Conservation (phyloP, 1,139 yeast genomes). For the Ashbya aceris region DNA sequence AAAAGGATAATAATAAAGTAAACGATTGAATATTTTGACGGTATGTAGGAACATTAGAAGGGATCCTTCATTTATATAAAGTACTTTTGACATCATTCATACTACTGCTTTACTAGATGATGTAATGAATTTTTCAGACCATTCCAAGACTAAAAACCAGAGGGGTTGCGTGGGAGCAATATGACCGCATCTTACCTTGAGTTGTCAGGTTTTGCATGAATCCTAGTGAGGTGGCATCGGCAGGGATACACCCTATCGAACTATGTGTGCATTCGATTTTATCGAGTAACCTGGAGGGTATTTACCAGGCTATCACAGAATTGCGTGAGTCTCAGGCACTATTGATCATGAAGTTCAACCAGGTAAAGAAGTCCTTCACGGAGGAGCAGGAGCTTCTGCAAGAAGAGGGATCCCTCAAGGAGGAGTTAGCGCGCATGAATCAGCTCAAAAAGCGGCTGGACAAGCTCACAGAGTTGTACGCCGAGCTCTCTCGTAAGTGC, state of each 20-base stretch:
- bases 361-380: slow-evolving; percentile 18
- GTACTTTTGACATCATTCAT: too few species aligned
- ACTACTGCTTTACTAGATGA: too few species aligned
- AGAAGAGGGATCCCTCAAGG: slow-evolving; percentile 9
- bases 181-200: too few species aligned
- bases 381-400: slow-evolving; percentile 17
- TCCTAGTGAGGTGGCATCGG: slow-evolving; percentile 7
- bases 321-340: slow-evolving; percentile 28
- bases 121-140: too few species aligned
- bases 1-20: slow-evolving; percentile 1
- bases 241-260: slow-evolving; percentile 26
- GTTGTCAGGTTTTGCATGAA: slow-evolving; percentile 3
- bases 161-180: not conserved
- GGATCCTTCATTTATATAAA: too few species aligned
- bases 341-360: slow-evolving; percentile 19
- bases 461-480: slow-evolving; percentile 9
- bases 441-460: slow-evolving; percentile 12
- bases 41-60: too few species aligned
- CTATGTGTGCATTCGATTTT: slow-evolving; percentile 25
- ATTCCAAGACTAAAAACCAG: too few species aligned
- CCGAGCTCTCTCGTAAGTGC: slow-evolving; percentile 5
- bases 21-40: too few species aligned
- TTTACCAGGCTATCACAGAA: slow-evolving; percentile 26
- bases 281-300: slow-evolving; percentile 25
- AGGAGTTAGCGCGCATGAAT: slow-evolving; percentile 7